These are phyloP conservation scores for Yarrowia sp. DNA, from an alignment of 805 yeast species.

Conservation along the genomic window DNA sequence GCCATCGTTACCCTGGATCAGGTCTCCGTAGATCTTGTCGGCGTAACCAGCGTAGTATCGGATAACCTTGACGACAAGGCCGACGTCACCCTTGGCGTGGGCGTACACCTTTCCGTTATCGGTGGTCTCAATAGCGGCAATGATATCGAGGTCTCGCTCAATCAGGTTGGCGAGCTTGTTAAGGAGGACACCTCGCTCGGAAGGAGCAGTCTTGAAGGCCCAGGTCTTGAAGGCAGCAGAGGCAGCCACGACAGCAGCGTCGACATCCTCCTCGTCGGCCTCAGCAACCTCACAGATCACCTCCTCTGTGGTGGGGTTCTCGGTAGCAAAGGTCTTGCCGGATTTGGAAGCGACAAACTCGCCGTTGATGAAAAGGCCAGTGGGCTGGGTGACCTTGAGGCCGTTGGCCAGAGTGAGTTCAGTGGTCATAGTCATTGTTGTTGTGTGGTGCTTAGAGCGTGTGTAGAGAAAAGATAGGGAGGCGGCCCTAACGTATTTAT, in stretches of 20 bases:
- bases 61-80: constrained; percentile 54
- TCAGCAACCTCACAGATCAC: constrained; percentile 64
- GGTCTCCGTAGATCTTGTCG: constrained; percentile 54
- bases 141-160: constrained; percentile 65
- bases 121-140: constrained; percentile 80
- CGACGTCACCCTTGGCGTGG: constrained; percentile 47
- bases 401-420: constrained; percentile 58
- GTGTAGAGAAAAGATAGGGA: not conserved
- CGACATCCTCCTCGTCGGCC: constrained; percentile 74
- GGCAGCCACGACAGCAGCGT: constrained; percentile 83
- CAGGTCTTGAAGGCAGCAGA: constrained; percentile 70
- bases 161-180: constrained; percentile 74
- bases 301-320: constrained; percentile 49
- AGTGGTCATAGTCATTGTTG: constrained; percentile 20
- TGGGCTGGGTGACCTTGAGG: constrained; percentile 66
- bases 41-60: constrained; percentile 75
- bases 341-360: constrained; percentile 61
- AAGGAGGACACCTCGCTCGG: constrained; percentile 56
- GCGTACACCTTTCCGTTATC: constrained; percentile 79
- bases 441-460: not conserved
- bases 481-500: not conserved
- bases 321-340: constrained; percentile 58
- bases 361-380: constrained; percentile 86
- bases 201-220: constrained; percentile 64
- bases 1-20: constrained; percentile 56